phyloP scores from a whole-genome alignment of 306 rosid species.

The Cucumis cinereus region DNA sequence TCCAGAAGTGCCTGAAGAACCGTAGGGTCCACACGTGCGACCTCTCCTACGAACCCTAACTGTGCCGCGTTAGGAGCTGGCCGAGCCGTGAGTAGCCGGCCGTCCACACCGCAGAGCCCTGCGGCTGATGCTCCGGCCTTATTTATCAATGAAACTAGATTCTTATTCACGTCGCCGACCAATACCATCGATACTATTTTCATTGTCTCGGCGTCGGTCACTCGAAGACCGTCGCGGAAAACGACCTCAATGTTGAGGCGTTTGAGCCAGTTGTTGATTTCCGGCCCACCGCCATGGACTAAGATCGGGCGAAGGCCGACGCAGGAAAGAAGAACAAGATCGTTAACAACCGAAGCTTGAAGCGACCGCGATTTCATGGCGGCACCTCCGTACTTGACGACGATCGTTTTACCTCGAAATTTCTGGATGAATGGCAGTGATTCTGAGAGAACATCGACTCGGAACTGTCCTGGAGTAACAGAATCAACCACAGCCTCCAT shows the following conservation, averaged over 20 bases:
- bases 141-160: constrained; percentile 60
- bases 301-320: constrained; percentile 77
- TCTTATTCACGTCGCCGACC: constrained; percentile 77
- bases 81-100: constrained; percentile 59
- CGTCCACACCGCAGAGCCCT: constrained; percentile 81
- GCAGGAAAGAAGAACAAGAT: constrained; percentile 80
- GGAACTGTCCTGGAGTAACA: constrained; percentile 42
- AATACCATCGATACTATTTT: constrained; percentile 94
- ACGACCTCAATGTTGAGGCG: constrained; percentile 70
- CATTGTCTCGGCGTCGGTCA: constrained; percentile 77
- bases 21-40: constrained; percentile 47
- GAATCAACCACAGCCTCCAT: background rate
- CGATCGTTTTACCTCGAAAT: constrained; percentile 84
- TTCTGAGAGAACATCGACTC: constrained; percentile 85
- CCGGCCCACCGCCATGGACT: constrained; percentile 97
- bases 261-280: constrained; percentile 73
- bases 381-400: constrained; percentile 90
- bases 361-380: constrained; percentile 80
- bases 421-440: constrained; percentile 93
- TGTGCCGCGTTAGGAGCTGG: constrained; percentile 58
- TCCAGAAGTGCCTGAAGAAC: constrained; percentile 48
- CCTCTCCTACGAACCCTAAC: constrained; percentile 79
- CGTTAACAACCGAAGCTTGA: constrained; percentile 80
- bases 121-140: constrained; percentile 73
- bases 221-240: constrained; percentile 87